Evolutionary conservation across 164 flowering plant genomes (phyloP), one percentile per base, ranked within the genome.

Genomic region (Buxus sempervirens): DNA sequence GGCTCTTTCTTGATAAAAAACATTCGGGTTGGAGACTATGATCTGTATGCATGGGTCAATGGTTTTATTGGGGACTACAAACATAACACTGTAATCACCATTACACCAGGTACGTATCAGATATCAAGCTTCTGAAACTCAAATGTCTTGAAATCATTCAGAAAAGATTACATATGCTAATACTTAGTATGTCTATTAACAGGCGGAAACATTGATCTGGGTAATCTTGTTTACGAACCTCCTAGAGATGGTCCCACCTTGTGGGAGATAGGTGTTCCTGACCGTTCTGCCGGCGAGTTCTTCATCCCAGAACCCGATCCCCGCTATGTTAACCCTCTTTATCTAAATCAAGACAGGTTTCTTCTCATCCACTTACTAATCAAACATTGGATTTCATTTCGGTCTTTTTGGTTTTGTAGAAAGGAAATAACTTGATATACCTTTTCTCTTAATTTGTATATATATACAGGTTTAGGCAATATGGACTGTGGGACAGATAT

Each of bases 241-340:
- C 85, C 86, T 22, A 78, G 88, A 68, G 64, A 70, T 49, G 93
- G 93, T 8, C 80, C 89, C 1, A 86, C 89, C 0, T n/a, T 84
- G 21, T 88, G 93, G 93, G 89, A 86, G 73, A 88, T 88, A 10
- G 93, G 93, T 36, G 25, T 79, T 54, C 89, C 93, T 14, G 90
- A 88, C 36, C 86, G 91, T 2, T 63, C 78, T 0, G 89, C 89
- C 4, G 82, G 79, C 0, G 91, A 87, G 45, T 88, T 84, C 65
- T 83, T 25, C 58, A 63, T 88, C 32, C 92, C 92, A 7, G 83
- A 80, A 8, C 79, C 90, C 0, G 49, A 71, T 48, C 87, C 90
- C 0, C 54, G 36, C 0, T 69, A 76, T 19, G 28, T 73, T 49
- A 85, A 84, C 72, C 49, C 41, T 15, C 42, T 86, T 9, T 84